Conservation (phyloP, 108 stramenopile species). For the Conticribra guillardii region DNA sequence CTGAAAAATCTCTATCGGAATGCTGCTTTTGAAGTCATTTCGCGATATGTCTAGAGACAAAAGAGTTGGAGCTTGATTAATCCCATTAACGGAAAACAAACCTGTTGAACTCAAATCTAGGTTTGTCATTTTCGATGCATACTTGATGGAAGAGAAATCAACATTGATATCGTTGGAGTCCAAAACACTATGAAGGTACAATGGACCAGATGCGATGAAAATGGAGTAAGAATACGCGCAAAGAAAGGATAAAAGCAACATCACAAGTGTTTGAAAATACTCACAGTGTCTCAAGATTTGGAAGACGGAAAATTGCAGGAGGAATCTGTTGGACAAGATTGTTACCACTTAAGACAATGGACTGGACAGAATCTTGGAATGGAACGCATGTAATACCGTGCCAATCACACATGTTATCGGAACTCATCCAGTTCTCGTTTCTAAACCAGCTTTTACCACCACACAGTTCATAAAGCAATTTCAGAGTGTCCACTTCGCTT, state of each 20-base stretch:
- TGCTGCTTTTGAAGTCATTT: constrained; percentile 41
- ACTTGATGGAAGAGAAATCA: constrained; percentile 68
- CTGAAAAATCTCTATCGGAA: constrained; percentile 30
- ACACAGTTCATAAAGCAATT: constrained; percentile 54
- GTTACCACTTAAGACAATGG: constrained; percentile 68
- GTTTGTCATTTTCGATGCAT: constrained; percentile 53
- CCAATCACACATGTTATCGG: constrained; percentile 66
- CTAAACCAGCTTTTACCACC: constrained; percentile 57
- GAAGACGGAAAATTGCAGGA: constrained; percentile 60
- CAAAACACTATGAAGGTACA: constrained; percentile 35
- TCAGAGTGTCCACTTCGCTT: constrained; percentile 51
- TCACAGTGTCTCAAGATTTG: constrained; percentile 66
- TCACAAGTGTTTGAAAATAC: background rate
- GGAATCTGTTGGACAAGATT: constrained; percentile 66
- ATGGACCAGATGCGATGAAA: no score
- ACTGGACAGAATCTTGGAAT: constrained; percentile 41
- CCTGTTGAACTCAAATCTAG: constrained; percentile 62
- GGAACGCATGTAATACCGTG: constrained; percentile 65
- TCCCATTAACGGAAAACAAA: constrained; percentile 60
- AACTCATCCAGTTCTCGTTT: constrained; percentile 64
- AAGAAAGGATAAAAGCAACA: background rate
- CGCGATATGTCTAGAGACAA: constrained; percentile 65
- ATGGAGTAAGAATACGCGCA: background rate
- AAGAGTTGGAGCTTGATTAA: constrained; percentile 53
- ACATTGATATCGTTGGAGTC: constrained; percentile 74